Base-by-base conservation (phyloP, 108 stramenopile species). In the Skeletonema grethae region DNA sequence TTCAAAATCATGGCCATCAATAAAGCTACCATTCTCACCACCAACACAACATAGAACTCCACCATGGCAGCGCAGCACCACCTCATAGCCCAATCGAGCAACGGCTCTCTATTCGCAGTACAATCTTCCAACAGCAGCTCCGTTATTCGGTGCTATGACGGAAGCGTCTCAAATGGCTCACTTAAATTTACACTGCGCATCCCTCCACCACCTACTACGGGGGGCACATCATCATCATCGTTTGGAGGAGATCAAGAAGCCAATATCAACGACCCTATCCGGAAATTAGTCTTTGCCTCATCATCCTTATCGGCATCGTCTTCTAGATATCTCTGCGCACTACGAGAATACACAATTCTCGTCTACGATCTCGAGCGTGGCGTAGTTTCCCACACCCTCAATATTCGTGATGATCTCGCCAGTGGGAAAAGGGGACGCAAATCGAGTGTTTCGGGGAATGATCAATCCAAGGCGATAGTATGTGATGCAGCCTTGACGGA, bases 101-200 rank as follows among this genome's bases (percentile, higher is more conserved):
- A 61, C 30, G 60, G 60, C 10, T 61, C 60, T 36, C 60, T 61
- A 32, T 32, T 61, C 7, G 60, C 38, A 20, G 35, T 61, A 7
- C 60, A 61, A 16, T 32, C 60, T 10, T 32, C 60, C 34, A 32
- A 18, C 22, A 32, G 60, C 10, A 32, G 60, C 20, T 61, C 60
- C 56, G 41, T 67, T 9, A 65, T 80, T 16, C 75, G 79, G 29
- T 80, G 79, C 45, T 80, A 80, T 61, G 79, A 80, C 55, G 69
- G 75, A 34, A 60, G 5, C 53, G 69, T 65, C 39, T 65, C 75
- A 48, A 66, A 39, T 32, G 76, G 76, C n/a, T 71, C 75, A 12
- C 50, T 77, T 20, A 80, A 77, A 45, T 80, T 80, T 75, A 80
- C 79, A 15, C 50, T 80, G 28, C 76, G 75, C 50, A 25, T 77